Evolutionary conservation across 1,284 basidiomycete genomes (phyloP).

Genomic region (Irpex sp.): DNA sequence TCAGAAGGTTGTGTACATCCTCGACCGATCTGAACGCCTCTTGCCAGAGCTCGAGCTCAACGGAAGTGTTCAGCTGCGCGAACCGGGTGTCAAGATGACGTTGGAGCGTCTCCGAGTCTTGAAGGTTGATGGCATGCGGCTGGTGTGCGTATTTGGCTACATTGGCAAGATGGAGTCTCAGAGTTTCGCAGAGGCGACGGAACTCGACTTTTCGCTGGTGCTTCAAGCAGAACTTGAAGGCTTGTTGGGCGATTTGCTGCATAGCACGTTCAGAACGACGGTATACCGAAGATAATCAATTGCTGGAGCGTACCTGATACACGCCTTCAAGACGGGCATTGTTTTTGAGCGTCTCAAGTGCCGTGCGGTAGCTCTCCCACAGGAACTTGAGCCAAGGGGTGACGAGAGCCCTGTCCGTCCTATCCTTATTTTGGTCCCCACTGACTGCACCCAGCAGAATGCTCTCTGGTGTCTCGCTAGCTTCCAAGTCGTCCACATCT

Average conservation of each 20-base stretch:
- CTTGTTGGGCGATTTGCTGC: constrained; percentile 94
- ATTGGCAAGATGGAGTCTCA: constrained; percentile 93
- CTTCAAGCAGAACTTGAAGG: constrained; percentile 94
- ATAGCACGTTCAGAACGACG: constrained; percentile 8
- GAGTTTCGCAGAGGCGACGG: constrained; percentile 94
- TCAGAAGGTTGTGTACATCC: constrained; percentile 96
- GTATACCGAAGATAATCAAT: neutral
- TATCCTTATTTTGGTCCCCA: constrained; percentile 90
- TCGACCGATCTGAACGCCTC: constrained; percentile 99
- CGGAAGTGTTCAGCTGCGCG: constrained; percentile 96
- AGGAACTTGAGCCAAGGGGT: constrained; percentile 98
- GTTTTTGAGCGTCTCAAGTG: constrained; percentile 95
- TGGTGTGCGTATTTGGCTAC: constrained; percentile 97
- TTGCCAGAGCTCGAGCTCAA: constrained; percentile 99
- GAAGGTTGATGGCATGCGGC: constrained; percentile 95
- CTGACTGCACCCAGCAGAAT: constrained; percentile 87
- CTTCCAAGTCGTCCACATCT: constrained; percentile 89
- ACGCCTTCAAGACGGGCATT: constrained; percentile 92
- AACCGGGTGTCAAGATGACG: constrained; percentile 98
- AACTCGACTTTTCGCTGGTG: constrained; percentile 97
- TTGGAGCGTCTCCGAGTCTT: constrained; percentile 94
- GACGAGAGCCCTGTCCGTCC: constrained; percentile 93
- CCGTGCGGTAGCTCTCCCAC: constrained; percentile 98
- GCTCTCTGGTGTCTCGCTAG: constrained; percentile 89
- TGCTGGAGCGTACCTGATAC: constrained; percentile 73